Conservation (phyloP, 345 rosid species). For the Populus tremula region DNA sequence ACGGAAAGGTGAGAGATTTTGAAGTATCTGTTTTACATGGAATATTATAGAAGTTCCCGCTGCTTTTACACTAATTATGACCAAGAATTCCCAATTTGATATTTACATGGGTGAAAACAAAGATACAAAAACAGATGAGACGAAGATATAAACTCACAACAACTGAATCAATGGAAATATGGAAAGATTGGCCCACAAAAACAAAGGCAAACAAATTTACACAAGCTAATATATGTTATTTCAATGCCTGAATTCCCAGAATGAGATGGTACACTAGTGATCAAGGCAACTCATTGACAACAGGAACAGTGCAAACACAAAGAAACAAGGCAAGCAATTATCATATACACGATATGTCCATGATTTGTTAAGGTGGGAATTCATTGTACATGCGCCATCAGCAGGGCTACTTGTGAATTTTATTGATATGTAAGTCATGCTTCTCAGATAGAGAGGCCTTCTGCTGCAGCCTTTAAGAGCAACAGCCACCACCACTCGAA, state of each 20-base stretch:
- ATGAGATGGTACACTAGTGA: conserved; percentile 4
- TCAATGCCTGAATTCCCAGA: neutral
- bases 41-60: neutral
- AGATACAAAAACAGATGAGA: neutral
- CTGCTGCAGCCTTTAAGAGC: conserved; percentile 29
- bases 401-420: neutral
- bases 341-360: conserved; percentile 22
- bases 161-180: conserved; percentile 10
- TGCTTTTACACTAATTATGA: neutral
- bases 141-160: neutral
- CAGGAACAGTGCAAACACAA: neutral
- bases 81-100: neutral
- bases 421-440: neutral
- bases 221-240: conserved; percentile 21
- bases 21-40: neutral
- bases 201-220: conserved; percentile 14
- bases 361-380: neutral
- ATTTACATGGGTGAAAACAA: neutral
- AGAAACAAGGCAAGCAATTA: conserved; percentile 8
- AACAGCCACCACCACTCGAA: conserved; percentile 43
- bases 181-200: conserved; percentile 7
- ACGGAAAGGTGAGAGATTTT: neutral
- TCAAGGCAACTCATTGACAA: conserved; percentile 7
- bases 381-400: conserved; percentile 11
- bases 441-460: neutral